These are phyloP conservation scores for Colletotrichum camelliae DNA, from an alignment of 2,329 filamentous ascomycete species.

Conservation along the genomic window DNA sequence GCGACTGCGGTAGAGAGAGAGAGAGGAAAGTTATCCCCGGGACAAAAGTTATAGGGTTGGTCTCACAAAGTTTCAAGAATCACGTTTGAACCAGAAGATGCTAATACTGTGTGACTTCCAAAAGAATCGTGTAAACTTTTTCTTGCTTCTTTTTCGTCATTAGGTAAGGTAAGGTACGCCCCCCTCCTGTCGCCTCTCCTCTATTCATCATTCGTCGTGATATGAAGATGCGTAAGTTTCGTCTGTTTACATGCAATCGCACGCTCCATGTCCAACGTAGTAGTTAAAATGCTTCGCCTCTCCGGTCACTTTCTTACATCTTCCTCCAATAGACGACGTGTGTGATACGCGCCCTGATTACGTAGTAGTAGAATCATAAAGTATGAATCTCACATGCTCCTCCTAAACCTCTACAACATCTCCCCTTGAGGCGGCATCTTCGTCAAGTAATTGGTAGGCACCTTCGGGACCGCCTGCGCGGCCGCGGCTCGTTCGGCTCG, in stretches of 20 bases:
- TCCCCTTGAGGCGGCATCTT: slow-evolving; percentile 40
- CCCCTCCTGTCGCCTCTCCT: neutral
- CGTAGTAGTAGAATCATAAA: neutral
- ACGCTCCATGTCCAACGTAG: neutral
- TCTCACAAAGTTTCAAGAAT: slow-evolving; percentile 26
- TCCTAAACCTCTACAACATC: slow-evolving; percentile 27
- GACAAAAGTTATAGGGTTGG: slow-evolving; percentile 27
- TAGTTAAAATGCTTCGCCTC: neutral
- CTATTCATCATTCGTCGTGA: slow-evolving; percentile 12
- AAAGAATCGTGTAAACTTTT: slow-evolving; percentile 12
- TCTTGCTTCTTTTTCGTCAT: slow-evolving; percentile 5
- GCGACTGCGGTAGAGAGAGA: neutral
- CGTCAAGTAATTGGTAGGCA: slow-evolving; percentile 38
- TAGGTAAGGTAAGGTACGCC: slow-evolving; percentile 17
- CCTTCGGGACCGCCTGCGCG: slow-evolving; percentile 46
- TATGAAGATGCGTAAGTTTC: slow-evolving; percentile 4
- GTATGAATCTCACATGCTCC: neutral
- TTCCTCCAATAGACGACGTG: neutral
- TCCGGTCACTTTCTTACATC: neutral
- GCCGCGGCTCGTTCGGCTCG: slow-evolving; percentile 37
- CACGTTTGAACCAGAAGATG: slow-evolving; percentile 10
- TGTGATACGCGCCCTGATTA: neutral
- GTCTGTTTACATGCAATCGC: slow-evolving; percentile 7
- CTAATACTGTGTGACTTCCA: slow-evolving; percentile 7
- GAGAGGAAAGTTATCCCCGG: neutral